These are phyloP conservation scores for Nemania diffusa DNA, from an alignment of 2,329 filamentous ascomycete genomes.

Conservation along the genomic window DNA sequence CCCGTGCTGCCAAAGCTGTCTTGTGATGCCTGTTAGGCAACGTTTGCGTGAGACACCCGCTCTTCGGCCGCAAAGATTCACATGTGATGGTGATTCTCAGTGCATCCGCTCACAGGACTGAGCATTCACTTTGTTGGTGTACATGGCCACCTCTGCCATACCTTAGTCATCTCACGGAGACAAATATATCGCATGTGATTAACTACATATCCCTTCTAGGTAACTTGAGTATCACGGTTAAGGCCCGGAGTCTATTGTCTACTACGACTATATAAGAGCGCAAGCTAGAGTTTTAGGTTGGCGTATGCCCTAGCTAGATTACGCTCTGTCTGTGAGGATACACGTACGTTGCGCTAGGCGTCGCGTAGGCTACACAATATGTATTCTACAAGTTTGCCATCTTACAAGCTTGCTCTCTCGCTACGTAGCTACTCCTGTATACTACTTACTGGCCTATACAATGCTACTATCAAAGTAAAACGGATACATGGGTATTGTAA, in stretches of 20 bases:
- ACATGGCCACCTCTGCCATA: not conserved
- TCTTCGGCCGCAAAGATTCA: slow-evolving; percentile 14
- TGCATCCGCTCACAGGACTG: not conserved
- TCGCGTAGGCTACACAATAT: not conserved
- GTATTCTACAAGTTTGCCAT: not conserved
- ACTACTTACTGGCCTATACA: not conserved
- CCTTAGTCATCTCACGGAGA: not conserved
- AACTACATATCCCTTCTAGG: not conserved
- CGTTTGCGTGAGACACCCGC: slow-evolving; percentile 2
- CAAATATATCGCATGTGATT: slow-evolving; percentile 7
- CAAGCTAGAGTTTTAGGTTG: not conserved
- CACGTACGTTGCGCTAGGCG: not conserved
- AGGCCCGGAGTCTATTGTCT: not conserved
- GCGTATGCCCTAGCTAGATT: not conserved
- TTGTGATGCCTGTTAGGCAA: slow-evolving; percentile 2
- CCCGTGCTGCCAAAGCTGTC: not conserved
- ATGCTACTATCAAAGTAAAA: not conserved
- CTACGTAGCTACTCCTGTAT: too few species aligned
- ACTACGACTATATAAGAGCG: not conserved
- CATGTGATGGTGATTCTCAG: slow-evolving; percentile 16
- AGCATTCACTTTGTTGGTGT: not conserved
- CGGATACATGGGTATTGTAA: not conserved
- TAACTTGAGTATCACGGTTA: not conserved
- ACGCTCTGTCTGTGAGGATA: not conserved
- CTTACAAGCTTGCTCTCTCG: not conserved